Evolutionary conservation across 2,329 filamentous ascomycete genomes (phyloP), one percentile per base, ranked within the genome.

Genomic region (Colletotrichum sp.): DNA sequence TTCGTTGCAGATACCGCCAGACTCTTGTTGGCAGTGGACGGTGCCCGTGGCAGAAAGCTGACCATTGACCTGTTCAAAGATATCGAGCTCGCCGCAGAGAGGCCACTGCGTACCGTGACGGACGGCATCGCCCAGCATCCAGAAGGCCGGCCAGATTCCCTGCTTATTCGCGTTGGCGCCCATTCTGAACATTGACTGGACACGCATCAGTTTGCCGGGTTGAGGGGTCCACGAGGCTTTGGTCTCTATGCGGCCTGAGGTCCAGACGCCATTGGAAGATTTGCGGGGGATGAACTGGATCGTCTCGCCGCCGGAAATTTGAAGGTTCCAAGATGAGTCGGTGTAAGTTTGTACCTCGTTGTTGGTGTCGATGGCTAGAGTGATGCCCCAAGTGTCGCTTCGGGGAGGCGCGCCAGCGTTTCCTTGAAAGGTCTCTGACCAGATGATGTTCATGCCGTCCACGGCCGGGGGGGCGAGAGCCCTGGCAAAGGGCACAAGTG

Each of bases 71-170:
- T 86, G 87, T 84, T 92, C 90, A 80, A 92, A 85, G 78, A 91
- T 88, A 80, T 92, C 90, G 66, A 92, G 83, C 85, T 92, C 90
- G 76, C 90, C 90, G 74, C 88, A 89, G 11, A 75, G 69, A 0
- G 90, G 90, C 90, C 90, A 92, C 16, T 79, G 44, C 1, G 84
- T 86, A 11, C 88, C 89, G 60, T 86, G 83, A 30, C 88, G 87
- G 71, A 88, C 83, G 13, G 86, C 81, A 66, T 90, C 85, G 55
- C 90, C 90, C 19, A 91, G 84, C 76, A 91, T 84, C 90, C 90
- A 92, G 79, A 91, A 91, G 1, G 90, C 90, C 0, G 90, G 90
- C 90, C 90, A 92, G 66, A 91, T 84, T 6, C 90, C 90, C 78
- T 90, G 85, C 81, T 90, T 89, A 59, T 81, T 80, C 2, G 81